Evolutionary conservation across 495 filamentous ascomycete species (phyloP).

Genomic region (Clavariopsis aquatica): DNA sequence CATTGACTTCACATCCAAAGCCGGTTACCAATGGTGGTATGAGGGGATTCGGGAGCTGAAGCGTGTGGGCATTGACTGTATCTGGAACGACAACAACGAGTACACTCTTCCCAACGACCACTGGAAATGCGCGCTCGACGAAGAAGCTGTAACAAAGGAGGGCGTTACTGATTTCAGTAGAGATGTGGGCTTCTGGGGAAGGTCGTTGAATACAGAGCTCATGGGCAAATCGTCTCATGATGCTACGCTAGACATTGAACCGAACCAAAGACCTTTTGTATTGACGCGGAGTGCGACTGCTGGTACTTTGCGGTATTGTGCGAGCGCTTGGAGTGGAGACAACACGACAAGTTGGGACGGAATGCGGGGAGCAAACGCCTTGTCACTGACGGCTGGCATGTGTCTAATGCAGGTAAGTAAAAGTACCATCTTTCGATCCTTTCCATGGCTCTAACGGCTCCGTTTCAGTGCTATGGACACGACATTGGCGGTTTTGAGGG

Average conservation of each 20-base stretch:
- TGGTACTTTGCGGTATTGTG: conserved; percentile 66
- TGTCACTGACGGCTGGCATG: conserved; percentile 67
- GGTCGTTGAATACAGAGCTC: conserved; percentile 64
- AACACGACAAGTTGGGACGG: conserved; percentile 52
- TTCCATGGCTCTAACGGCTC: not conserved
- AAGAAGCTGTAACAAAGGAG: conserved; percentile 16
- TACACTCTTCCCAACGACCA: conserved; percentile 66
- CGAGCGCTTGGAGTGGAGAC: conserved; percentile 62
- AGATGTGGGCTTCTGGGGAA: conserved; percentile 63
- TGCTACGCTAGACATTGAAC: conserved; percentile 57
- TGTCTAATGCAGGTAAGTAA: conserved; percentile 57
- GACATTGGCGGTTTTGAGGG: conserved; percentile 75
- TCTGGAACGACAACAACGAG: conserved; percentile 80
- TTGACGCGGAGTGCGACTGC: conserved; percentile 68
- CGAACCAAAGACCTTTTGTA: conserved; percentile 61
- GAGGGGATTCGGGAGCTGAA: conserved; percentile 62
- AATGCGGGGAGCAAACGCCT: conserved; percentile 66
- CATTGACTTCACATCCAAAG: conserved; percentile 66
- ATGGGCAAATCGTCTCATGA: conserved; percentile 68
- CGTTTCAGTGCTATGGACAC: conserved; percentile 61
- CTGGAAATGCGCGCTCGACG: conserved; percentile 60
- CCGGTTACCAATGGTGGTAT: conserved; percentile 70
- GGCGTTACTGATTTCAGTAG: conserved; percentile 18
- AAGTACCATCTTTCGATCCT: not conserved
- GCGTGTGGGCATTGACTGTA: conserved; percentile 63